Percentiles rank a stretch among this genome's conserved stretches.
phyloP scores from a whole-genome alignment of 345 rosid genomes.

The Nasturtium officinale region DNA sequence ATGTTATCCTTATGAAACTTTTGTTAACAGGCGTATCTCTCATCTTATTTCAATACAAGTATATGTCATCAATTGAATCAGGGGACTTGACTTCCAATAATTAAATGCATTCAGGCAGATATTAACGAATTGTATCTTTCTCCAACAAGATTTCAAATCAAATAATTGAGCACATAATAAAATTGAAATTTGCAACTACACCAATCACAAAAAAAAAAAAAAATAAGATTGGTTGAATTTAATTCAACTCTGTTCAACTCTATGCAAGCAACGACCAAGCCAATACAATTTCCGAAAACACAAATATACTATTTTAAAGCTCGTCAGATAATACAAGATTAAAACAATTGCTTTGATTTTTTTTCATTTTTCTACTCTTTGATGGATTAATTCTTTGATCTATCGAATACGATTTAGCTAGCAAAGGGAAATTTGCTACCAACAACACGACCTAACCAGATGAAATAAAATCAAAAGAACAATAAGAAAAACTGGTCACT shows the following conservation, averaged over 20 bases:
- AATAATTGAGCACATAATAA: no score
- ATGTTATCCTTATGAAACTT: neutral
- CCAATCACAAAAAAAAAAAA: neutral
- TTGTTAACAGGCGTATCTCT: neutral
- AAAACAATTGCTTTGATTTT: constrained; percentile 55
- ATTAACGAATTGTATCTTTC: neutral
- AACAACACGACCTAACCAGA: neutral
- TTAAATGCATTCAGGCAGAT: neutral
- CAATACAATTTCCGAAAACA: neutral
- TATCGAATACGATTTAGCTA: neutral
- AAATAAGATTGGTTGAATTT: neutral
- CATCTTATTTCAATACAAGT: neutral
- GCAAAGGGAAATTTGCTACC: neutral
- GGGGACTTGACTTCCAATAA: neutral
- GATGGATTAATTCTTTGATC: neutral
- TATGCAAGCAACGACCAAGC: neutral
- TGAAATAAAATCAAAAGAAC: neutral
- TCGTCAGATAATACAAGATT: neutral
- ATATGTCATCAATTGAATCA: neutral
- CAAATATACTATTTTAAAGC: neutral
- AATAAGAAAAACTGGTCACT: neutral
- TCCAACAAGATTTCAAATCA: neutral
- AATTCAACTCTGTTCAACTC: neutral
- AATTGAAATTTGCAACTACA: neutral
- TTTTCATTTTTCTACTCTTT: no score